Conservation (phyloP, 176 grass and related monocot genomes). For the Eleusine coracana region DNA sequence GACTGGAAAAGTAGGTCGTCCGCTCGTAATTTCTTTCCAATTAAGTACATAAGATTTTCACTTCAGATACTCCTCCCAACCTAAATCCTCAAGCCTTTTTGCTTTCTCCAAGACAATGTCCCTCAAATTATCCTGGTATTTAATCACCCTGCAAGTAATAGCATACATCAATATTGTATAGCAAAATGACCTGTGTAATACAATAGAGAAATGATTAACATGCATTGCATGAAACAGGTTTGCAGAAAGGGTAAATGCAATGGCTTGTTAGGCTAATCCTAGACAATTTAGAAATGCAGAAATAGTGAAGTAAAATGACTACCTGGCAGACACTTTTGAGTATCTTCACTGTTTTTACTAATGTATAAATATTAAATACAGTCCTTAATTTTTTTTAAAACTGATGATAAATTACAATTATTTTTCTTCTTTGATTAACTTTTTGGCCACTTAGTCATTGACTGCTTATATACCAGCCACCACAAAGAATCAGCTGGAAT, state of each 20-base stretch:
- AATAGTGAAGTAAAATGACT: background rate
- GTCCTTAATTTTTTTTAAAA: background rate
- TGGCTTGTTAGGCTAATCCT: background rate
- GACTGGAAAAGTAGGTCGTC: conserved; percentile 3
- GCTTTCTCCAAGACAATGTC: conserved; percentile 73
- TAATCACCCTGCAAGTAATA: conserved; percentile 43
- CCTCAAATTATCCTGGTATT: conserved; percentile 68
- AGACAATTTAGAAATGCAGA: background rate
- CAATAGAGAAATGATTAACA: conserved; percentile 1
- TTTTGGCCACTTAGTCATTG: background rate
- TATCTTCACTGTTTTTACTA: background rate
- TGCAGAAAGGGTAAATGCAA: background rate
- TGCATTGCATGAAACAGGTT: background rate
- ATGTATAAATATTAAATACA: background rate
- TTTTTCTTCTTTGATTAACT: conserved; percentile 2
- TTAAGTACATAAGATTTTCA: conserved; percentile 43
- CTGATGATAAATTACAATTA: background rate
- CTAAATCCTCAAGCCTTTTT: conserved; percentile 67
- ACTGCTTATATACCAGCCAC: background rate
- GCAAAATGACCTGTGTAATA: background rate
- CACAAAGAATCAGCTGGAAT: conserved; percentile 15
- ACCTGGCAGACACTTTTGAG: background rate
- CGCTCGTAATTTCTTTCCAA: conserved; percentile 52
- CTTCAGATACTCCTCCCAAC: conserved; percentile 63
- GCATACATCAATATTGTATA: conserved; percentile 7